Conservation (phyloP, 495 filamentous ascomycete species). For the Penicillium flavigenum region DNA sequence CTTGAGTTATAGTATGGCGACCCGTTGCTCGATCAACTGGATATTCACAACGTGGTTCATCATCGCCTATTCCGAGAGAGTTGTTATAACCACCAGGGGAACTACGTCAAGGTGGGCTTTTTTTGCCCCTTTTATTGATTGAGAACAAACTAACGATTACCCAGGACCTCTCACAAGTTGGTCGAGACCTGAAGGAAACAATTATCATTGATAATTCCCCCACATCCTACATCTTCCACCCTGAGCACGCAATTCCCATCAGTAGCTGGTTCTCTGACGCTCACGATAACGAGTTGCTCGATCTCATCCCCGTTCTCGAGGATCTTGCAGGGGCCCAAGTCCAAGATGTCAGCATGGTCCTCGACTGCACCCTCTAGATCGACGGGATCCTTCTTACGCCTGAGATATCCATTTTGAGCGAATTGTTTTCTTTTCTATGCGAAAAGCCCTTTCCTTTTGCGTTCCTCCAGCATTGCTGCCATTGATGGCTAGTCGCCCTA, state of each 20-base stretch:
- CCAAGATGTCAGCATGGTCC: slow-evolving; percentile 92
- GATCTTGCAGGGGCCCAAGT: slow-evolving; percentile 87
- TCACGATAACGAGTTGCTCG: slow-evolving; percentile 97
- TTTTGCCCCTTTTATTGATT: not conserved
- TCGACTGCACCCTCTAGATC: slow-evolving; percentile 84
- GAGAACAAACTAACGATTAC: slow-evolving; percentile 20
- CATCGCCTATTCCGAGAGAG: slow-evolving; percentile 96
- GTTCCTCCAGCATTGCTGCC: slow-evolving; percentile 25
- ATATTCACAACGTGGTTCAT: slow-evolving; percentile 96
- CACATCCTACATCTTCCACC: slow-evolving; percentile 99
- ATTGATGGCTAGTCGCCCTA: slow-evolving; percentile 16
- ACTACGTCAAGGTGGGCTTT: slow-evolving; percentile 82
- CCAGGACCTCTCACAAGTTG: slow-evolving; percentile 91
- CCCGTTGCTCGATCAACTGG: slow-evolving; percentile 91
- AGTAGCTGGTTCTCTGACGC: slow-evolving; percentile 99
- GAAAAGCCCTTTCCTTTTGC: slow-evolving; percentile 27
- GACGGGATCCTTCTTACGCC: slow-evolving; percentile 34
- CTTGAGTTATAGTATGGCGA: slow-evolving; percentile 74
- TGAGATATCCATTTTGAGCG: slow-evolving; percentile 37
- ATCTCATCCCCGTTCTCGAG: slow-evolving; percentile 97
- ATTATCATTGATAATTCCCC: slow-evolving; percentile 99
- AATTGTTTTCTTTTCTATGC: slow-evolving; percentile 27
- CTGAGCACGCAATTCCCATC: slow-evolving; percentile 98
- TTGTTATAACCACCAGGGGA: slow-evolving; percentile 99
- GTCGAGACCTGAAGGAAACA: slow-evolving; percentile 91